Conservation (phyloP, 2,329 filamentous ascomycete genomes). For the Exophiala oligosperma region DNA sequence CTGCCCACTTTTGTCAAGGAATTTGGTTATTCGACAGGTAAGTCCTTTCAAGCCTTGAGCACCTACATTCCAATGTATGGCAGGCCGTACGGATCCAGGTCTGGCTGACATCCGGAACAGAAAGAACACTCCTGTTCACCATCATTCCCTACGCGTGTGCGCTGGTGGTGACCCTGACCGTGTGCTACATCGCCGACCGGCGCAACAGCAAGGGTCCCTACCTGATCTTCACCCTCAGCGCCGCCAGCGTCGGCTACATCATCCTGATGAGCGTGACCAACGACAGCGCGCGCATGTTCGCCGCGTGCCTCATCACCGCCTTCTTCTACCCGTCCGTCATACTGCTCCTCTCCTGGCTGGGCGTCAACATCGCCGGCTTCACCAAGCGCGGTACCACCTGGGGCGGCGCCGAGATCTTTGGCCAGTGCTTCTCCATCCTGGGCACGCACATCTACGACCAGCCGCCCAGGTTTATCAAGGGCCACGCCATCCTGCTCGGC, state of each 20-base stretch:
- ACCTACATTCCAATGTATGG: background rate
- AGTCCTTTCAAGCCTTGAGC: background rate
- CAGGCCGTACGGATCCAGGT: no score
- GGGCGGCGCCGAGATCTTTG: constrained; percentile 13
- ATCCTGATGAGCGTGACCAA: constrained; percentile 3
- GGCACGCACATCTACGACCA: constrained; percentile 12
- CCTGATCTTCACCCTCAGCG: constrained; percentile 2
- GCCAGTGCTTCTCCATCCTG: constrained; percentile 17
- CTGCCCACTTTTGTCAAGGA: constrained; percentile 10
- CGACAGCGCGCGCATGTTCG: constrained; percentile 4
- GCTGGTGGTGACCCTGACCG: background rate
- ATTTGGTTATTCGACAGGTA: constrained; percentile 15
- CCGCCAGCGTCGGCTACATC: constrained; percentile 7
- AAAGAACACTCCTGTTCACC: constrained; percentile 10
- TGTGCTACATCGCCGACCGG: constrained; percentile 5
- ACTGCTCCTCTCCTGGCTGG: constrained; percentile 9
- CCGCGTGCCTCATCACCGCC: constrained; percentile 14
- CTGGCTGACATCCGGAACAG: background rate
- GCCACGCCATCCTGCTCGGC: constrained; percentile 18
- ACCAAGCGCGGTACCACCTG: constrained; percentile 18
- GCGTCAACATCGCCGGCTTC: constrained; percentile 14
- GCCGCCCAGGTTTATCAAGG: constrained; percentile 20
- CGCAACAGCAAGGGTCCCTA: constrained; percentile 5
- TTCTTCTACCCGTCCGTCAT: constrained; percentile 18
- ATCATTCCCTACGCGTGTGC: constrained; percentile 17